Base-by-base conservation (phyloP, 768 basidiomycete genomes). In the Boletus barrowsii region DNA sequence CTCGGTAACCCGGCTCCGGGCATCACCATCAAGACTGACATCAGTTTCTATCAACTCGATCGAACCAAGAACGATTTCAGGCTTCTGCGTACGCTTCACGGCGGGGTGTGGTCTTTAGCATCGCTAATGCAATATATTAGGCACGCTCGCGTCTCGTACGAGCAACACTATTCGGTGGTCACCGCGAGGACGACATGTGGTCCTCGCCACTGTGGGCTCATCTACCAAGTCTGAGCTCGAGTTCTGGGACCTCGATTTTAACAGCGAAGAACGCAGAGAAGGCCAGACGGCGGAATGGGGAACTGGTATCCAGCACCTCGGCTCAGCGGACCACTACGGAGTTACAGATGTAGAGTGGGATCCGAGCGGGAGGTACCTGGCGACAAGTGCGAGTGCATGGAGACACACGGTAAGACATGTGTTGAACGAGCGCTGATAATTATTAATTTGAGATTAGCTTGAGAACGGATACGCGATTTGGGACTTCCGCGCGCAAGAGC, bases 271-370 rank as follows among this genome's bases (percentile, higher is more conserved):
- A 13, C 72, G 75, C 32, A 72, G 76, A 56, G 75, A 81, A 62
- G 64, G 71, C 10, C 78, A 80, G 59, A 64, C 67, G 29, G 72
- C 76, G 3, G 95, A 96, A 45, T 93, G 91, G 84, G 94, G 90
- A 42, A 79, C 80, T 48, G 86, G 87, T 40, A 92, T 98, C 60
- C 90, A 94, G 67, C 79, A 89, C 7, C 80, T 98, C 36, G 88
- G 86, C 40, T 82, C 86, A 18, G 86, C 88, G 3, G 97, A 98
- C 71, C 96, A 98, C 71, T 99, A 96, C 67, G 96, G 95, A 50
- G 84, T 98, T 45, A 98, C 96, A 20, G 96, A 98, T 62, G 87
- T 97, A 42, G 93, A 97, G 70, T 99, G 97, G 97, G 97, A 99
- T 70, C 96, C 97, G 24, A 88, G 86, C 67, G 97, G 97, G 47